Evolutionary conservation across 441 rosid genomes (phyloP).

Genomic region (Populus tomentosa): DNA sequence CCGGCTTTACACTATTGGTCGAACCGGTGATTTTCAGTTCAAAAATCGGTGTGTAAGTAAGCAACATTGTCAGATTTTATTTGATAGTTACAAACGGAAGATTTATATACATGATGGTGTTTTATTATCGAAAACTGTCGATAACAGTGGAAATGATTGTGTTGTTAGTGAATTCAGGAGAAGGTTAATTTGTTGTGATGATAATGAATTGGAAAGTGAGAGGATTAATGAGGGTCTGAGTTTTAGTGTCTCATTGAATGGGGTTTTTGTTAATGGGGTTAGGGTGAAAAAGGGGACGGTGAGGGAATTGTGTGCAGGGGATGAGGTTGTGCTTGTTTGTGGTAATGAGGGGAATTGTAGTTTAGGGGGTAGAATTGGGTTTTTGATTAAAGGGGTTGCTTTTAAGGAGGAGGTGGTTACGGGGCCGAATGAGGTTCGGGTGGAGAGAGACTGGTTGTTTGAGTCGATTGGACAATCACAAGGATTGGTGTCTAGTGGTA

Average conservation of each 20-base stretch:
- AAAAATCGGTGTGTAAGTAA: slow-evolving; percentile 54
- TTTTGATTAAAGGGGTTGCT: slow-evolving; percentile 27
- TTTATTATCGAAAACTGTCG: slow-evolving; percentile 8
- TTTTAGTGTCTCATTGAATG: slow-evolving; percentile 46
- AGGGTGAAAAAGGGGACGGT: slow-evolving; percentile 35
- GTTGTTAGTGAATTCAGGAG: slow-evolving; percentile 41
- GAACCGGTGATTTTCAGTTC: slow-evolving; percentile 47
- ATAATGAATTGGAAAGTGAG: slow-evolving; percentile 28
- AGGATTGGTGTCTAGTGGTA: slow-evolving; percentile 55
- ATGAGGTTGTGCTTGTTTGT: slow-evolving; percentile 70
- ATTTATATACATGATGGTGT: slow-evolving; percentile 58
- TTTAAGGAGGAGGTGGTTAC: slow-evolving; percentile 42
- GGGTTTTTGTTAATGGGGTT: slow-evolving; percentile 60
- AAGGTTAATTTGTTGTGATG: slow-evolving; percentile 17
- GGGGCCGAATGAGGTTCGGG: slow-evolving; percentile 15
- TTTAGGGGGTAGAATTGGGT: slow-evolving; percentile 40
- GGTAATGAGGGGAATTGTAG: slow-evolving; percentile 34
- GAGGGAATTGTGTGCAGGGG: slow-evolving; percentile 52
- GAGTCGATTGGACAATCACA: slow-evolving; percentile 42
- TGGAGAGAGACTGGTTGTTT: slow-evolving; percentile 23
- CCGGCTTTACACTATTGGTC: slow-evolving; percentile 63
- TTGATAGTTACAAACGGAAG: slow-evolving; percentile 43
- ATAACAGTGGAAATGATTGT: slow-evolving; percentile 12
- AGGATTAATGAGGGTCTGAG: slow-evolving; percentile 24
- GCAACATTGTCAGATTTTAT: slow-evolving; percentile 69